Percentiles rank a stretch among this genome's conserved stretches.
These are phyloP conservation scores for Nothophoma quercina DNA, from an alignment of 2,329 filamentous ascomycete species.

Conservation along the genomic window DNA sequence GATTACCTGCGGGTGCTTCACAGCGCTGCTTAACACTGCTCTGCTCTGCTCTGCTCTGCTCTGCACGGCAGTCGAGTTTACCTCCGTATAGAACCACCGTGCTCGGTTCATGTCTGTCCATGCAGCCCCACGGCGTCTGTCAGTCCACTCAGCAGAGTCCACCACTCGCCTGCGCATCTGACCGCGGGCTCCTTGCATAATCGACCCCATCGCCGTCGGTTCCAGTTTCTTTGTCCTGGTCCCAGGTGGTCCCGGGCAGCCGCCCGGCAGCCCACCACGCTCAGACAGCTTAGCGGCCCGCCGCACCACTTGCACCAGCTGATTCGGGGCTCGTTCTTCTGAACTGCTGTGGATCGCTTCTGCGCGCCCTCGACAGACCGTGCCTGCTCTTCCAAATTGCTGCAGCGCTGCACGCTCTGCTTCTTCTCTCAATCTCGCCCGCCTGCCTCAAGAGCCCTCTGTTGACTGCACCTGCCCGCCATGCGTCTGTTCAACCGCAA, in stretches of 20 bases:
- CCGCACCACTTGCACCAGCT: conserved; percentile 14
- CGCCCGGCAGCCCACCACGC: conserved; percentile 32
- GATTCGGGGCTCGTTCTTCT: conserved; percentile 21
- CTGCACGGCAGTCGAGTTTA: too few species aligned
- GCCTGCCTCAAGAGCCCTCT: conserved; percentile 10
- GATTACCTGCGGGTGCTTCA: neutral
- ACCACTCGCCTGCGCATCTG: neutral
- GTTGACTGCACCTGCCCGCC: conserved; percentile 19
- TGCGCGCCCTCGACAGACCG: conserved; percentile 17
- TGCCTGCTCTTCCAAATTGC: conserved; percentile 17
- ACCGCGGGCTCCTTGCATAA: conserved; percentile 21
- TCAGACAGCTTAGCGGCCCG: conserved; percentile 23
- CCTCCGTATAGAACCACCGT: too few species aligned
- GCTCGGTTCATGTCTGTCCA: too few species aligned
- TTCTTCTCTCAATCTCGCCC: conserved; percentile 4
- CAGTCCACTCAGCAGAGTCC: neutral
- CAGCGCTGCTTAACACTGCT: too few species aligned
- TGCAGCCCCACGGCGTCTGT: neutral
- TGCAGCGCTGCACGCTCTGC: conserved; percentile 21
- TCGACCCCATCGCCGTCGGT: conserved; percentile 15
- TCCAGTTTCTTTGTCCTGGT: conserved; percentile 21
- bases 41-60: too few species aligned
- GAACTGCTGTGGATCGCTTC: conserved; percentile 29
- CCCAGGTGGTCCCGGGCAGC: conserved; percentile 28
- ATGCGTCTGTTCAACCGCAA: conserved; percentile 65